Conservation (phyloP, 176 grass and related monocot genomes). For the Oropetium thomaeum region DNA sequence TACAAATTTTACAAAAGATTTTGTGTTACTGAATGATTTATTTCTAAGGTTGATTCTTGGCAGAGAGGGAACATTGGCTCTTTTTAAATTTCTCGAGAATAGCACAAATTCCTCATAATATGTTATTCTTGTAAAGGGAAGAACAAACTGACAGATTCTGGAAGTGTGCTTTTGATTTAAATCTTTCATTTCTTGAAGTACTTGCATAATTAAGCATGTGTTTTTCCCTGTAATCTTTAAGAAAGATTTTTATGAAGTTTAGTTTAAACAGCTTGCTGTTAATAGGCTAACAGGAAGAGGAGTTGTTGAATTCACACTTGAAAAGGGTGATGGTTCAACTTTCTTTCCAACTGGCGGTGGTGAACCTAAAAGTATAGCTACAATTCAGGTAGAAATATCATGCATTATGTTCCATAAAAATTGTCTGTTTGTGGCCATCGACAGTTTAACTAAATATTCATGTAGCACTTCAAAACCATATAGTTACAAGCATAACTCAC, state of each 20-base stretch:
- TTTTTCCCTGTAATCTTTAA: constrained; percentile 17
- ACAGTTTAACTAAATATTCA: neutral
- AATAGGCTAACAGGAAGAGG: constrained; percentile 92
- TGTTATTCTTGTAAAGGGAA: neutral
- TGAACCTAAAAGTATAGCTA: constrained; percentile 79
- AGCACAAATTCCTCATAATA: neutral
- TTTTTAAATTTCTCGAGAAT: neutral
- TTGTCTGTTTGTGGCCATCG: neutral
- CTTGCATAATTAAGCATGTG: neutral
- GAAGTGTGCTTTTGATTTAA: neutral
- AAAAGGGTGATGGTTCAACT: constrained; percentile 81
- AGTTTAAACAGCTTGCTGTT: constrained; percentile 41
- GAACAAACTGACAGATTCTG: neutral
- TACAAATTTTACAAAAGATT: neutral
- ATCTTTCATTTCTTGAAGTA: neutral
- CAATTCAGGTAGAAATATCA: constrained; percentile 64
- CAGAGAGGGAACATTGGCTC: neutral
- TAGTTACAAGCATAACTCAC: constrained; percentile 2
- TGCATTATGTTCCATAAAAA: neutral
- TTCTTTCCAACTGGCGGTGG: constrained; percentile 81
- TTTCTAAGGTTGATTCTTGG: neutral
- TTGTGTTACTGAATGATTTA: neutral
- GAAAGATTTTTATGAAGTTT: constrained; percentile 25
- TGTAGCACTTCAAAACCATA: neutral
- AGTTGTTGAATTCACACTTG: constrained; percentile 90